Base-by-base conservation (phyloP, 2,329 filamentous ascomycete species). In the Microdochium bolleyi region DNA sequence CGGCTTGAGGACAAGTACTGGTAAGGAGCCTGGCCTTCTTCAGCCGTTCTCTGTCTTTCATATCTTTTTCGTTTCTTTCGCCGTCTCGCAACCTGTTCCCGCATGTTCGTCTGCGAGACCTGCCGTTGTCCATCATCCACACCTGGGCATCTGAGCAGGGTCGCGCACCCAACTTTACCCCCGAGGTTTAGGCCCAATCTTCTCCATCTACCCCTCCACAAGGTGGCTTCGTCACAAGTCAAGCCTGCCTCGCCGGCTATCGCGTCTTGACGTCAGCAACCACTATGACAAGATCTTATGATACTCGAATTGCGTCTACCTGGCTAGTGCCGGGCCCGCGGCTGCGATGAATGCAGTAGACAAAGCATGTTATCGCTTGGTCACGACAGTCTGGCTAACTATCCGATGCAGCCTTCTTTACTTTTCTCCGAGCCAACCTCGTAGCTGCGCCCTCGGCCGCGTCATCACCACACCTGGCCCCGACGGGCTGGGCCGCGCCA, bases 391-490 rank as follows among this genome's bases (percentile, higher is more conserved):
- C 57, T 60, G 53, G 60, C 58, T n/a, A 24, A 24, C 34, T 4
- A 21, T 8, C n/a, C 7, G 22, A 24, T 48, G 55, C 68, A 94
- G 89, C 88, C 24, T 94, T 94, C 74, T 87, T 94, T 70, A 87
- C 84, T 53, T 92, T 89, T 60, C 78, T 94, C 16, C 84, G 88
- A 60, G 87, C 87, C 57, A 94, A 94, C 64, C 80, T 94, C 52
- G 84, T 85, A 61, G 83, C 92, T 54, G 78, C 76, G 51, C 73
- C 75, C 48, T 83, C 76, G 56, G 72, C 82, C 53, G 70, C 86
- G 57, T 80, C 84, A 48, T 88, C 87, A 24, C 85, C 85, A 21
- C 77, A 80, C 61, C 72, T 85, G 64, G 72, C 79, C 68, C 75
- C 85, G 58, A 70, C 75, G 53, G 57, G 62, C 41, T 64, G 69